Conservation (phyloP, 148 eudicot genomes). For the Chenopodium berlandieri region DNA sequence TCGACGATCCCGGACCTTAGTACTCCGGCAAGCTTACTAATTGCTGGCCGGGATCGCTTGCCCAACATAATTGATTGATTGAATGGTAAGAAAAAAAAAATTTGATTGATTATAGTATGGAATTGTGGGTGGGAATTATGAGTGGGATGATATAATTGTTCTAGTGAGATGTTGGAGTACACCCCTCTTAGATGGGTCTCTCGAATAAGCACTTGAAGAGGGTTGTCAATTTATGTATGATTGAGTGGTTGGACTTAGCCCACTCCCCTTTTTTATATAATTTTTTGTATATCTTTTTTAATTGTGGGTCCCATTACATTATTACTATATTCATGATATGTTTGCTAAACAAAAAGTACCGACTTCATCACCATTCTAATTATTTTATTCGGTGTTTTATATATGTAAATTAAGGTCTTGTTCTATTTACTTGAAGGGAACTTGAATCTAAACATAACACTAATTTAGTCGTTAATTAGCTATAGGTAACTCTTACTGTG, state of each 20-base stretch:
- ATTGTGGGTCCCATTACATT: constrained; percentile 23
- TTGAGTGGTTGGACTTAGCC: constrained; percentile 52
- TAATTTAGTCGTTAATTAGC: too few species aligned
- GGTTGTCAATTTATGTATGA: constrained; percentile 28
- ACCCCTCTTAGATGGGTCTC: constrained; percentile 23
- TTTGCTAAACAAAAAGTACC: constrained; percentile 8
- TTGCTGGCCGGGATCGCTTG: constrained; percentile 35
- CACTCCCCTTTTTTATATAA: constrained; percentile 25
- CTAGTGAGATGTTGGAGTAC: constrained; percentile 11
- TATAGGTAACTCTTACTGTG: too few species aligned
- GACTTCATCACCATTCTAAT: neutral
- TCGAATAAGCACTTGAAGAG: constrained; percentile 22
- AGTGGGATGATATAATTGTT: neutral
- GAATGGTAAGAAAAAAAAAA: too few species aligned
- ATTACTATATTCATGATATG: constrained; percentile 18
- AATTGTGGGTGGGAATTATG: neutral
- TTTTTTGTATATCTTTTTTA: neutral
- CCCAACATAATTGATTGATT: constrained; percentile 36
- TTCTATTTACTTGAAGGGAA: neutral
- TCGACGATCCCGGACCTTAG: constrained; percentile 22
- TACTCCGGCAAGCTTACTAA: constrained; percentile 32
- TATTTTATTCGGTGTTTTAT: neutral
- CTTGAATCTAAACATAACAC: too few species aligned
- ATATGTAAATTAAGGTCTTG: neutral
- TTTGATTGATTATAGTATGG: neutral